These are phyloP conservation scores for Friedmanniomyces endolithicus DNA, from an alignment of 495 filamentous ascomycete species.

Conservation along the genomic window DNA sequence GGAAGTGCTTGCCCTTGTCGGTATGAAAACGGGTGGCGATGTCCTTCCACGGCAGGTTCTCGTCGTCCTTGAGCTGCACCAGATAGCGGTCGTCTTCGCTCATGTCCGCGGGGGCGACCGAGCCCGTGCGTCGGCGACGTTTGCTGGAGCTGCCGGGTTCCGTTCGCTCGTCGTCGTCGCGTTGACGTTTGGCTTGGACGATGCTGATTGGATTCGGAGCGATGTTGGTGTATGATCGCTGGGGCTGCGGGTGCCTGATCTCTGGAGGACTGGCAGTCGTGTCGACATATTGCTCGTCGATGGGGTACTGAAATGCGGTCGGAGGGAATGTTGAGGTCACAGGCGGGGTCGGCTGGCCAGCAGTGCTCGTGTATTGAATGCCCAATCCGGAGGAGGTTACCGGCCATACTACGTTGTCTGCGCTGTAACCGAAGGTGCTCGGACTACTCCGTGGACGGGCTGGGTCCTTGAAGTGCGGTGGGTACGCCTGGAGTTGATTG, in stretches of 20 bases:
- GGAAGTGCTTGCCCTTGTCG: conserved; percentile 49
- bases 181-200: conserved; percentile 21
- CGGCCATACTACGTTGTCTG: conserved; percentile 24
- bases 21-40: conserved; percentile 52
- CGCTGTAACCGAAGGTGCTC: conserved; percentile 27
- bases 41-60: conserved; percentile 56
- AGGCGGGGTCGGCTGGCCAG: conserved; percentile 20
- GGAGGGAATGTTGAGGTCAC: conserved; percentile 14
- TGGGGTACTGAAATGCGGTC: conserved; percentile 11
- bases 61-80: conserved; percentile 53
- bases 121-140: conserved; percentile 24
- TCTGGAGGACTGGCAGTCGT: conserved; percentile 19
- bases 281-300: conserved; percentile 11
- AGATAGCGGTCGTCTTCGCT: conserved; percentile 56
- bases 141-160: conserved; percentile 13
- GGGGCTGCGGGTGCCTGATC: conserved; percentile 25
- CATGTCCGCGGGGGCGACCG: conserved; percentile 27
- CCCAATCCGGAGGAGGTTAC: conserved; percentile 23
- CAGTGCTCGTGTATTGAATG: conserved; percentile 23
- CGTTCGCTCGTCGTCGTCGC: conserved; percentile 24
- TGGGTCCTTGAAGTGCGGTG: conserved; percentile 14
- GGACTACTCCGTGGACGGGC: conserved; percentile 29
- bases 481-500: neutral
- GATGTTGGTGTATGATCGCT: conserved; percentile 25
- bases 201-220: conserved; percentile 23